Base-by-base conservation (phyloP, 306 rosid genomes). In the Amphicarpaea edgeworthii region DNA sequence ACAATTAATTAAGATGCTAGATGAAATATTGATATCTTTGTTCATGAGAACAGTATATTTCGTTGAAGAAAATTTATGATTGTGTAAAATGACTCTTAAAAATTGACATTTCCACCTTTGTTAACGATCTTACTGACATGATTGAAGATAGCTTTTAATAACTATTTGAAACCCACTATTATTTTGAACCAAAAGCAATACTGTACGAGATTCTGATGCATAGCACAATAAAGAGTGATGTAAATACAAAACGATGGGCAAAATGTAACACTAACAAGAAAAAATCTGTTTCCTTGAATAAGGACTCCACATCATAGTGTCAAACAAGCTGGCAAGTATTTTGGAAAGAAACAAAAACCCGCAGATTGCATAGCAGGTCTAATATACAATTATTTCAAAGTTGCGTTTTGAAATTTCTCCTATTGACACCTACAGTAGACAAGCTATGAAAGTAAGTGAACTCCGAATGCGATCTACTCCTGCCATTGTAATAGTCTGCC, bases 331-430 rank as follows among this genome's bases (percentile, higher is more conserved):
- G 23, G 37, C 49, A 12, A 34, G 40, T 30, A 55, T 19, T 65
- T 23, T 66, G 24, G 50, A 45, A 45, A n/a, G 24, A 24, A 43
- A 63, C 34, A 51, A 43, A 62, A 50, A 26, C 46, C 54, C n/a
- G 2, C 20, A 47, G 37, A 58, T 58, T 6, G 76, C 70, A 58
- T 28, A 26, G 59, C 60, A 66, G 60, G 20, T 72, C 79, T 37
- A 65, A 57, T 57, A 58, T 66, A 72, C 82, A 67, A 58, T 50
- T 30, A 73, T 38, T 82, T 16, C 41, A 17, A 14, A 54, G 65
- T 64, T 12, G 70, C 3, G 2, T 42, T 76, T 54, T 26, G 70
- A 51, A 61, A 53, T 30, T 55, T 71, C 58, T 54, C 64, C 40
- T 12, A 21, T 42, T 24, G 54, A 70, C 28, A 53, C 40, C 51